A percentile compares a stretch with the other conserved stretches of the same genome.
Conservation (phyloP, 805 yeast species). For the Candida ficus region DNA sequence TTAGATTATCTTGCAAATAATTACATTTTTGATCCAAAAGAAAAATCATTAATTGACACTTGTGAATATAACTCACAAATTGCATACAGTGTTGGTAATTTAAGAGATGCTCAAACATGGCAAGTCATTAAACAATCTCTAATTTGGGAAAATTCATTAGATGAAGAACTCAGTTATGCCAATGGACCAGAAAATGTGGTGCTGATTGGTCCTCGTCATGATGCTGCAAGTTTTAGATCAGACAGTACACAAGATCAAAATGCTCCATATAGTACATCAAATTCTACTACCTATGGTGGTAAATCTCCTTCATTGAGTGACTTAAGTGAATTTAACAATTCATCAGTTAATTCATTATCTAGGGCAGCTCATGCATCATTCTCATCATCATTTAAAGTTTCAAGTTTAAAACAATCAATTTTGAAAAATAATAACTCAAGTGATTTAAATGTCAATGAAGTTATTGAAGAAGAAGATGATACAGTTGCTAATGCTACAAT, state of each 20-base stretch:
- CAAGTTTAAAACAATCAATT: slow-evolving; percentile 16
- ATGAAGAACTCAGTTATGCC: slow-evolving; percentile 7
- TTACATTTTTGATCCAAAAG: slow-evolving; percentile 42
- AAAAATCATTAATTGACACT: slow-evolving; percentile 35
- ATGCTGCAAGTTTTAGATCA: slow-evolving; percentile 13
- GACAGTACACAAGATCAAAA: slow-evolving; percentile 10
- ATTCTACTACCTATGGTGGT: slow-evolving; percentile 25
- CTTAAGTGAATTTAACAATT: slow-evolving; percentile 21
- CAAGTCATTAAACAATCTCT: slow-evolving; percentile 47
- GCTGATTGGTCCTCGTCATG: background rate
- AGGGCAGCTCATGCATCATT: slow-evolving; percentile 6
- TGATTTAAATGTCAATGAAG: slow-evolving; percentile 4
- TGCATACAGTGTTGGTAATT: slow-evolving; percentile 45
- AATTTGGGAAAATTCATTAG: slow-evolving; percentile 26
- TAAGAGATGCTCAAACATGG: slow-evolving; percentile 63
- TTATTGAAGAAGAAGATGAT: slow-evolving; percentile 20
- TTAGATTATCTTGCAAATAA: slow-evolving; percentile 45
- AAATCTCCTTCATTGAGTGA: slow-evolving; percentile 25
- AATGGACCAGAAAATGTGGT: background rate
- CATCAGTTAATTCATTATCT: slow-evolving; percentile 9
- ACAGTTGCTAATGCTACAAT: slow-evolving; percentile 8
- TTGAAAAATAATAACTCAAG: slow-evolving; percentile 3
- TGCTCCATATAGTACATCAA: slow-evolving; percentile 25
- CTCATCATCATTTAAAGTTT: slow-evolving; percentile 14
- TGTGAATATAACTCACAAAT: slow-evolving; percentile 53